Evolutionary conservation across 2,329 filamentous ascomycete genomes (phyloP).

Genomic region (Venturia effusa): DNA sequence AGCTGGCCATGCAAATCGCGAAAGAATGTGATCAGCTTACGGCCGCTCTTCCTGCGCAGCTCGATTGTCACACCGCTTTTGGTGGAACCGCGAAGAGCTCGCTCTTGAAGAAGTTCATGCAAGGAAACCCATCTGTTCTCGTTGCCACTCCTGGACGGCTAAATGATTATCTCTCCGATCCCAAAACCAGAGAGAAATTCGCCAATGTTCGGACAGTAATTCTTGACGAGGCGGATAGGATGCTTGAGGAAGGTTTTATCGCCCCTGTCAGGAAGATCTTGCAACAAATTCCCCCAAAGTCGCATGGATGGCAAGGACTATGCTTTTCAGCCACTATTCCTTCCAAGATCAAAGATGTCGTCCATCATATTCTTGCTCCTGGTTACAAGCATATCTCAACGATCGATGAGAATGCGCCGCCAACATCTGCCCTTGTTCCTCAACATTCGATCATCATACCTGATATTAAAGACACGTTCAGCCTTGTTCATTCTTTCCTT

Average conservation of each 20-base stretch:
- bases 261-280: constrained; percentile 90
- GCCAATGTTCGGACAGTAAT: constrained; percentile 66
- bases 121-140: constrained; percentile 63
- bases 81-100: constrained; percentile 52
- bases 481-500: constrained; percentile 43
- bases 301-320: constrained; percentile 73
- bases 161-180: constrained; percentile 86
- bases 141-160: constrained; percentile 93
- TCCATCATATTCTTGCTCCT: constrained; percentile 48
- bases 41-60: constrained; percentile 24
- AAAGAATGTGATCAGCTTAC: constrained; percentile 34
- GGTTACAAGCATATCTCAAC: constrained; percentile 83
- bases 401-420: constrained; percentile 69
- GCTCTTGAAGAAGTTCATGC: constrained; percentile 56
- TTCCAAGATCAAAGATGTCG: constrained; percentile 64
- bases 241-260: constrained; percentile 98
- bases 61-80: constrained; percentile 40
- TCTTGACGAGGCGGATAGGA: constrained; percentile 92
- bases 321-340: constrained; percentile 99
- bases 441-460: constrained; percentile 68
- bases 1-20: constrained; percentile 47
- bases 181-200: constrained; percentile 64
- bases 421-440: constrained; percentile 79
- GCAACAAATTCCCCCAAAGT: constrained; percentile 52
- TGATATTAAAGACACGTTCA: constrained; percentile 33